These are phyloP conservation scores for Stagonosporopsis chrysanthemi DNA, from an alignment of 2,329 filamentous ascomycete genomes.

Conservation along the genomic window DNA sequence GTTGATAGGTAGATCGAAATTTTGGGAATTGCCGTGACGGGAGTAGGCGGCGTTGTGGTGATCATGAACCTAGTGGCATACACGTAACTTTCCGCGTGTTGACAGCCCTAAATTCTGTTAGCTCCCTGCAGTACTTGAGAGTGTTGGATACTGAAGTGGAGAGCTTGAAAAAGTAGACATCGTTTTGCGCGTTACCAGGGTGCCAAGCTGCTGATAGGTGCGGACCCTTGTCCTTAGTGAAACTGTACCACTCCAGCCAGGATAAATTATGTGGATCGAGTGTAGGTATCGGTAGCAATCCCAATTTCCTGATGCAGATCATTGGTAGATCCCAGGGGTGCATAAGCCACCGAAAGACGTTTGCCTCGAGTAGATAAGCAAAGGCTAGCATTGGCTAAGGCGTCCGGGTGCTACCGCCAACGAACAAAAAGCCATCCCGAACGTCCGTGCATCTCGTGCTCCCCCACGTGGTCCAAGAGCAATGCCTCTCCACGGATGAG, in stretches of 20 bases:
- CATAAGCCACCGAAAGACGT: constrained; percentile 9
- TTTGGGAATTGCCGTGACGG: constrained; percentile 2
- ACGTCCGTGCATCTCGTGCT: constrained; percentile 3
- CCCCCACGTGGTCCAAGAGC: constrained; percentile 11
- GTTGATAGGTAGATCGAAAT: constrained; percentile 7
- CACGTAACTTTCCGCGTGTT: background rate
- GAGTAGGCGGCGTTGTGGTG: background rate
- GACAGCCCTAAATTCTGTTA: background rate
- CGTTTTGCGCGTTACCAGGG: background rate
- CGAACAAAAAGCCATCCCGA: constrained; percentile 7
- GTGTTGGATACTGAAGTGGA: background rate
- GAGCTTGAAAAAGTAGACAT: background rate
- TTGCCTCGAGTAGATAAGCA: constrained; percentile 8
- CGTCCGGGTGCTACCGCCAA: constrained; percentile 11
- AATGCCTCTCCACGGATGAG: background rate
- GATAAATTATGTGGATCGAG: background rate
- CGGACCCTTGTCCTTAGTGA: background rate
- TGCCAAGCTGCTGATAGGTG: background rate
- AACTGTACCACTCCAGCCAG: constrained; percentile 13
- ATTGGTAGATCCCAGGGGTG: constrained; percentile 1
- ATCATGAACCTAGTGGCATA: background rate
- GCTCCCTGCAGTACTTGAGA: background rate
- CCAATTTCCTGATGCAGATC: constrained; percentile 12
- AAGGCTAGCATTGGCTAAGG: constrained; percentile 1
- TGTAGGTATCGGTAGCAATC: constrained; percentile 3